phyloP scores from a whole-genome alignment of 768 basidiomycete species.

The Crassisporium funariophilum region DNA sequence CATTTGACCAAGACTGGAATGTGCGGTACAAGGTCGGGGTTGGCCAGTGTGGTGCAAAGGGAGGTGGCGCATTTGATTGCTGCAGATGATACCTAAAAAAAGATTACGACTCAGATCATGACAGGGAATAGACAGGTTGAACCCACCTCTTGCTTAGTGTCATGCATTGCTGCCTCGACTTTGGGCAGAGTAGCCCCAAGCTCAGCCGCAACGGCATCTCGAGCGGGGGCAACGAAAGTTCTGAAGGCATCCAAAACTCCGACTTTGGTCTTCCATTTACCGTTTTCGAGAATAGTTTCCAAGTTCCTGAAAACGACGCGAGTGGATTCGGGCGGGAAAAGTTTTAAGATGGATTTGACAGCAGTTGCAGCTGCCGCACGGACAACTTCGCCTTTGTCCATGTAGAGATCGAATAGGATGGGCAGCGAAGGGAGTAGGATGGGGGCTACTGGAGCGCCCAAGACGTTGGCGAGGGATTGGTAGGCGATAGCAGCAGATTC shows the following conservation, averaged over 20 bases:
- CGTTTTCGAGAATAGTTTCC: conserved; percentile 74
- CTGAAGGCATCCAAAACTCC: conserved; percentile 88
- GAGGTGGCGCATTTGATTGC: conserved; percentile 89
- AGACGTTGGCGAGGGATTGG: conserved; percentile 67
- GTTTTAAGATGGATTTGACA: conserved; percentile 81
- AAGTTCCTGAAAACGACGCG: conserved; percentile 67
- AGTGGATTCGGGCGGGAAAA: conserved; percentile 82
- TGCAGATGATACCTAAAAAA: conserved; percentile 74
- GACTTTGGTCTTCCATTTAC: conserved; percentile 96
- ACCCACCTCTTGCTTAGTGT: conserved; percentile 91
- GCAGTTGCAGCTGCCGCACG: conserved; percentile 79
- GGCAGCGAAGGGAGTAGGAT: conserved; percentile 78
- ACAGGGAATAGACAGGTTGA: background rate
- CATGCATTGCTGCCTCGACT: conserved; percentile 91
- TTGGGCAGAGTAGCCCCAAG: conserved; percentile 81
- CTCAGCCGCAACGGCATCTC: conserved; percentile 79
- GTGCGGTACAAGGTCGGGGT: conserved; percentile 90
- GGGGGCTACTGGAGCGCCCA: conserved; percentile 74
- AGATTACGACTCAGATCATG: conserved; percentile 2
- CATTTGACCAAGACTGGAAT: conserved; percentile 89
- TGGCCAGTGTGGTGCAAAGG: conserved; percentile 88
- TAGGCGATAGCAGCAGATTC: conserved; percentile 85
- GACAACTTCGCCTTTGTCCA: conserved; percentile 95
- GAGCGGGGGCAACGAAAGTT: conserved; percentile 65
- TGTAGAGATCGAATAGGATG: conserved; percentile 78